These are phyloP conservation scores for Favolaschia claudopus DNA, from an alignment of 768 basidiomycete genomes.

Conservation along the genomic window DNA sequence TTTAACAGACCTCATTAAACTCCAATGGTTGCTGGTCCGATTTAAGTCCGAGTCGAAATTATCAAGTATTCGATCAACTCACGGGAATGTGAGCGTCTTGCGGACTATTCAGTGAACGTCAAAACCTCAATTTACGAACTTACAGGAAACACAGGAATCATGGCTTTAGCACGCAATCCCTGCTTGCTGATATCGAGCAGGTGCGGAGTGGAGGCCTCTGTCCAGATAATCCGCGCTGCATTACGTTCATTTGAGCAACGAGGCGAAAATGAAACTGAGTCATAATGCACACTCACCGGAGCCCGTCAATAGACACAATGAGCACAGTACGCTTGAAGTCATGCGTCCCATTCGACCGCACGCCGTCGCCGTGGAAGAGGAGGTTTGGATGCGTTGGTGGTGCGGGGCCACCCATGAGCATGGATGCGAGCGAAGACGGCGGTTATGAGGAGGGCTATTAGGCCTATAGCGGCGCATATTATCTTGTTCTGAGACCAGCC, in stretches of 20 bases:
- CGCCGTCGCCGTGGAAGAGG: conserved; percentile 46
- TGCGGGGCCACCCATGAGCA: conserved; percentile 38
- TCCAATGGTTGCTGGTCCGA: conserved; percentile 82
- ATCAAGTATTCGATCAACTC: conserved; percentile 39
- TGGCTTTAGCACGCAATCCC: conserved; percentile 87
- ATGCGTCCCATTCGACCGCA: conserved; percentile 84
- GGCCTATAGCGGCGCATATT: conserved; percentile 42
- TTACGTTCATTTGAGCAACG: conserved; percentile 18
- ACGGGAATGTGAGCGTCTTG: conserved; percentile 92
- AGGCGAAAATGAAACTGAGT: background rate
- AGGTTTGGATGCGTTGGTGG: conserved; percentile 34
- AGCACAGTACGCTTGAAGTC: conserved; percentile 82
- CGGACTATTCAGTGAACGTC: background rate
- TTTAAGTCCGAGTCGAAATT: conserved; percentile 7
- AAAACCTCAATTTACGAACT: conserved; percentile 31
- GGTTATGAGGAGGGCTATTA: conserved; percentile 52
- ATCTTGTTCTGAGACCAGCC: conserved; percentile 51
- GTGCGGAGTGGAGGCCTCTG: conserved; percentile 84
- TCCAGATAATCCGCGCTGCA: conserved; percentile 86
- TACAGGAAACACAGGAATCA: conserved; percentile 90
- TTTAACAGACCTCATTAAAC: conserved; percentile 70
- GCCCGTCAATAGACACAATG: conserved; percentile 87
- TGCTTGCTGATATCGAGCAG: conserved; percentile 80
- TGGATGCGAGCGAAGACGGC: conserved; percentile 49
- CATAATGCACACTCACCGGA: conserved; percentile 56